Percentiles rank a stretch among this genome's conserved stretches.
These are phyloP conservation scores for Xanthoconium separans DNA, from an alignment of 1,284 basidiomycete genomes.

Conservation along the genomic window DNA sequence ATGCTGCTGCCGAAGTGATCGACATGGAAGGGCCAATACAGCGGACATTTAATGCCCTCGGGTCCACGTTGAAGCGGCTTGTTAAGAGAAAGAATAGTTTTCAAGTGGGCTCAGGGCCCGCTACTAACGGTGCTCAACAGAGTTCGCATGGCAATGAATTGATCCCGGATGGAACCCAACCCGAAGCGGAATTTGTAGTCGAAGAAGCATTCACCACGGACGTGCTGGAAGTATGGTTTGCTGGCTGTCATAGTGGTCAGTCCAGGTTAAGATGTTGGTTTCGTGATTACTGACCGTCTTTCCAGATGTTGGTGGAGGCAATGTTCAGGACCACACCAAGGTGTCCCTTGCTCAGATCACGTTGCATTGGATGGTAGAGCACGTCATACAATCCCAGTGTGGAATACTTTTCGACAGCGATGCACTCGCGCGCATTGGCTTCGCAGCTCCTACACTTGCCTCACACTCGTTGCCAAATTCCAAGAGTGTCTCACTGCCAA, in stretches of 20 bases:
- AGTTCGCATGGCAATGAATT: not conserved
- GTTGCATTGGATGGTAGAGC: slow-evolving; percentile 74
- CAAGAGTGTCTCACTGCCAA: not conserved
- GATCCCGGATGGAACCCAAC: not conserved
- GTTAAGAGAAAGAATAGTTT: not conserved
- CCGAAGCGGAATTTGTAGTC: slow-evolving; percentile 7
- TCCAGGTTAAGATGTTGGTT: not conserved
- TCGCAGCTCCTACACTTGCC: slow-evolving; percentile 16
- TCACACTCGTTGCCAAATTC: not conserved
- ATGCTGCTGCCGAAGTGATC: slow-evolving; percentile 18
- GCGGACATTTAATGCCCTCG: not conserved
- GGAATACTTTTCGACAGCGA: slow-evolving; percentile 51
- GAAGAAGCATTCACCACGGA: slow-evolving; percentile 38
- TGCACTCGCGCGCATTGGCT: slow-evolving; percentile 37
- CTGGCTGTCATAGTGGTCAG: slow-evolving; percentile 58
- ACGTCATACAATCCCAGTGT: slow-evolving; percentile 46
- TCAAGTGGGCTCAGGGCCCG: not conserved
- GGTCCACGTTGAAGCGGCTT: not conserved
- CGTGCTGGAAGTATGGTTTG: slow-evolving; percentile 65
- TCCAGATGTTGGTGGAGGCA: slow-evolving; percentile 69
- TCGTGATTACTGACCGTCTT: slow-evolving; percentile 1
- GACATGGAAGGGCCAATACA: not conserved
- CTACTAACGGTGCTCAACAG: not conserved
- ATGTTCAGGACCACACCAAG: slow-evolving; percentile 42
- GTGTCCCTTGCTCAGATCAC: slow-evolving; percentile 56